Conservation (phyloP, 805 yeast genomes). For the Komagataella ulmi region DNA sequence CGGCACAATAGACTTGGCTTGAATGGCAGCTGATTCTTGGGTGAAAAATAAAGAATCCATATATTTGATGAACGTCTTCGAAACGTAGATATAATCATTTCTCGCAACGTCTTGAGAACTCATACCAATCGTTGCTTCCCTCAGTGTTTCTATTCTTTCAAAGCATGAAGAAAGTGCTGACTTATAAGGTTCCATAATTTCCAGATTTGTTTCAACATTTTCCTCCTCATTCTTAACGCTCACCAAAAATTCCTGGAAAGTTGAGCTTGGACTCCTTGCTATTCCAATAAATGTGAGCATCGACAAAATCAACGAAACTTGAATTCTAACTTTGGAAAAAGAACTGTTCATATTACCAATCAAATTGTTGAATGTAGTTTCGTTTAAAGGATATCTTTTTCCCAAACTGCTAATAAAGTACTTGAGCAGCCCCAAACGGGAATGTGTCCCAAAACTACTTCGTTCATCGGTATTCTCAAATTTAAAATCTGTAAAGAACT, state of each 20-base stretch:
- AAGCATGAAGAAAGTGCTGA: slow-evolving; percentile 29
- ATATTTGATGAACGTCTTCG: slow-evolving; percentile 56
- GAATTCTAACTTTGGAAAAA: not conserved
- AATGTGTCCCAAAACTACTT: slow-evolving; percentile 16
- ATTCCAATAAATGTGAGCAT: slow-evolving; percentile 22
- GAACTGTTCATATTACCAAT: not conserved
- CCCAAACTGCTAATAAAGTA: slow-evolving; percentile 15
- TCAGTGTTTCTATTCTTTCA: slow-evolving; percentile 25
- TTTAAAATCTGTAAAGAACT: slow-evolving; percentile 30
- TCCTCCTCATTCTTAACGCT: slow-evolving; percentile 24
- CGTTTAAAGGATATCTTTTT: not conserved
- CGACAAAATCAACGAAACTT: slow-evolving; percentile 13
- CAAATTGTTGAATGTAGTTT: not conserved
- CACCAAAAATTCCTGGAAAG: slow-evolving; percentile 25
- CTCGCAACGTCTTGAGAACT: slow-evolving; percentile 38
- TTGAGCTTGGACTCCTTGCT: slow-evolving; percentile 24
- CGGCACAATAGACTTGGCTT: slow-evolving; percentile 24
- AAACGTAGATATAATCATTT: slow-evolving; percentile 46
- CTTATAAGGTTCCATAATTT: slow-evolving; percentile 18
- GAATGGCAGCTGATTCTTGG: slow-evolving; percentile 30
- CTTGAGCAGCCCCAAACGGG: slow-evolving; percentile 43
- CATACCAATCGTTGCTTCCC: slow-evolving; percentile 17
- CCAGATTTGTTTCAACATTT: slow-evolving; percentile 14
- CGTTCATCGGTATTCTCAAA: slow-evolving; percentile 55
- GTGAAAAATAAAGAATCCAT: slow-evolving; percentile 39